Evolutionary conservation across 225 moss, liverwort and hornwort genomes (phyloP).

Genomic region (Rhytidiadelphus loreus): DNA sequence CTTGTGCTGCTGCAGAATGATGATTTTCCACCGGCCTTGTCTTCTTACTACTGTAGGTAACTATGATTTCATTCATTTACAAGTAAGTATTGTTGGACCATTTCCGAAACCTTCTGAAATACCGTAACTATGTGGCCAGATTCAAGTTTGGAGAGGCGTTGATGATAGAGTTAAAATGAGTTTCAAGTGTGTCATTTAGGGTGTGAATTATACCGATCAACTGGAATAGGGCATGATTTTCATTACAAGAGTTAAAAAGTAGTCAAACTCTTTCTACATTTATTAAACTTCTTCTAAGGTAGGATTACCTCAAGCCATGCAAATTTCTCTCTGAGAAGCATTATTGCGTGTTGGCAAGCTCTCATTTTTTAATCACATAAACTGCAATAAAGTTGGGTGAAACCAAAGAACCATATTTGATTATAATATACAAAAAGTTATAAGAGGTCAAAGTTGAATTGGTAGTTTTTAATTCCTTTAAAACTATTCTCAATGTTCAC

Average conservation of each 20-base stretch:
- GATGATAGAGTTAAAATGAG: background rate
- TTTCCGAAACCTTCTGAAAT: background rate
- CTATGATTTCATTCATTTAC: background rate
- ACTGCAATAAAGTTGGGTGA: background rate
- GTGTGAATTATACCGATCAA: background rate
- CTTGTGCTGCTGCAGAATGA: background rate
- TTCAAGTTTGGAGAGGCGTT: fast-evolving
- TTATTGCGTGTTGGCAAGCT: background rate
- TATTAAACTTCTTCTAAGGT: background rate
- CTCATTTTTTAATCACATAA: background rate
- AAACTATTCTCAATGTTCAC: background rate
- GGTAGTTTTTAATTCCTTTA: background rate
- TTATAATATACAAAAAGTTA: background rate
- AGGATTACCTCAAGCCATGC: background rate
- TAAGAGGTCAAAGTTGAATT: background rate
- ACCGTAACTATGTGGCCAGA: background rate
- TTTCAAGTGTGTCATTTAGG: background rate
- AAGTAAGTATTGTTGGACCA: background rate
- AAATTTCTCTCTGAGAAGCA: background rate
- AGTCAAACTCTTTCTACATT: background rate
- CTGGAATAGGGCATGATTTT: background rate
- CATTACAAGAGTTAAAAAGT: background rate
- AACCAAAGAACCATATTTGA: background rate
- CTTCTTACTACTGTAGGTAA: background rate
- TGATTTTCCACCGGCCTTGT: background rate